Evolutionary conservation across 257 asterid species (phyloP).

Genomic region (Asclepias syriaca): DNA sequence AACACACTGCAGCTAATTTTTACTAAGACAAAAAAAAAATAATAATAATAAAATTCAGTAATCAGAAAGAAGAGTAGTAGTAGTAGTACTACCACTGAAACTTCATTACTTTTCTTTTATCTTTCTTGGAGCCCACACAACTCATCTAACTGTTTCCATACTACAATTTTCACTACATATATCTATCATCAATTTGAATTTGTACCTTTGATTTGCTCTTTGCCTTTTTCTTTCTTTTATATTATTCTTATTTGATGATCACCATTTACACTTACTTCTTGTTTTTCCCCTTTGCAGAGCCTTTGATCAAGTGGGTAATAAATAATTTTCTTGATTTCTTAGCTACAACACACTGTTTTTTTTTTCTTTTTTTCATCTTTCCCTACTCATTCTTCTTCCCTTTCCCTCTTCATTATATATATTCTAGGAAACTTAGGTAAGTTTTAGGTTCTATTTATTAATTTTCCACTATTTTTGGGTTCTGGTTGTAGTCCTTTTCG

Average conservation of each 20-base stretch:
- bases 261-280: constrained; percentile 3
- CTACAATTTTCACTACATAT: constrained; percentile 9
- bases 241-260: no score
- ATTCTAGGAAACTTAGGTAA: no score
- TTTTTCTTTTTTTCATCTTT: constrained; percentile 20
- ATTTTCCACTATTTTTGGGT: no score
- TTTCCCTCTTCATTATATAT: not conserved
- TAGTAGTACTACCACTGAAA: not conserved
- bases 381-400: constrained; percentile 7
- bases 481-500: no score
- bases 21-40: not conserved
- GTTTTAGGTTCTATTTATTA: no score
- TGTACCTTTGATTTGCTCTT: constrained; percentile 15
- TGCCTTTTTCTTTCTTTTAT: constrained; percentile 7
- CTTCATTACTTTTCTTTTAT: not conserved
- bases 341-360: constrained; percentile 15
- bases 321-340: constrained; percentile 16
- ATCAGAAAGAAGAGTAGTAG: not conserved
- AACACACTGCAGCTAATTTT: not conserved
- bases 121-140: constrained; percentile 6
- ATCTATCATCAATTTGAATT: no score
- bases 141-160: constrained; percentile 9
- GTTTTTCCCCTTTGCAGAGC: constrained; percentile 17
- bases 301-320: constrained; percentile 18
- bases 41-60: no score